Evolutionary conservation across 176 grass and related monocot species (phyloP).

Genomic region (Microstegium vimineum): DNA sequence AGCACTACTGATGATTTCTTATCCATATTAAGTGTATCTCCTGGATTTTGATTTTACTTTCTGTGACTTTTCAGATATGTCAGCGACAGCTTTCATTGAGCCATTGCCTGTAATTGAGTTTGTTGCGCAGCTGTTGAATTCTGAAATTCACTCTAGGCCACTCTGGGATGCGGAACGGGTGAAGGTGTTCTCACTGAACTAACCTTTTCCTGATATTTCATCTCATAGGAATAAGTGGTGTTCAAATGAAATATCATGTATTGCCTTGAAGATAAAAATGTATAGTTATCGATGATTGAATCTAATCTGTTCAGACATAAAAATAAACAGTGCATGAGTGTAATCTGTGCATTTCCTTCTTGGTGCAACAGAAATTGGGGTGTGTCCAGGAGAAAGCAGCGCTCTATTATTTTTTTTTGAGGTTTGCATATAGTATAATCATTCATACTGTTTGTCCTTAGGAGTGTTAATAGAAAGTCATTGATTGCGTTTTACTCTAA

Average conservation of each 20-base stretch:
- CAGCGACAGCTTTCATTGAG: slow-evolving; percentile 82
- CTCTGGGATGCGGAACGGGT: slow-evolving; percentile 72
- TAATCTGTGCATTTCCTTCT: neutral
- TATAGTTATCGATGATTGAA: neutral
- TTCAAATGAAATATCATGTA: neutral
- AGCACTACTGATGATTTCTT: neutral
- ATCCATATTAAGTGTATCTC: neutral
- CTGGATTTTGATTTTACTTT: neutral
- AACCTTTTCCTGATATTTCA: slow-evolving; percentile 1
- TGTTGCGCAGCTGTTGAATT: slow-evolving; percentile 49
- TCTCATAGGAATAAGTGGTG: neutral
- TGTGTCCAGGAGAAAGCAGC: neutral
- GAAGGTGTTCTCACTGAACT: slow-evolving; percentile 48
- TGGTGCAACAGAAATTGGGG: neutral
- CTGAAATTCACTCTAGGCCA: slow-evolving; percentile 59
- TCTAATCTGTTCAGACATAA: neutral
- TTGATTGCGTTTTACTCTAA: neutral
- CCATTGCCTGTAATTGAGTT: slow-evolving; percentile 73
- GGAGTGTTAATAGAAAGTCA: neutral
- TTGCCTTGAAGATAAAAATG: neutral
- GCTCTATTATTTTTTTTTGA: neutral
- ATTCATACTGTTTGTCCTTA: neutral
- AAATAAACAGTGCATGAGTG: neutral
- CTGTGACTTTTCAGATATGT: slow-evolving; percentile 65
- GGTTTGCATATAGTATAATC: neutral